Percentiles rank a stretch among this genome's conserved stretches.
Evolutionary conservation across 148 eudicot species (phyloP).

Genomic region (Selenicereus undatus): DNA sequence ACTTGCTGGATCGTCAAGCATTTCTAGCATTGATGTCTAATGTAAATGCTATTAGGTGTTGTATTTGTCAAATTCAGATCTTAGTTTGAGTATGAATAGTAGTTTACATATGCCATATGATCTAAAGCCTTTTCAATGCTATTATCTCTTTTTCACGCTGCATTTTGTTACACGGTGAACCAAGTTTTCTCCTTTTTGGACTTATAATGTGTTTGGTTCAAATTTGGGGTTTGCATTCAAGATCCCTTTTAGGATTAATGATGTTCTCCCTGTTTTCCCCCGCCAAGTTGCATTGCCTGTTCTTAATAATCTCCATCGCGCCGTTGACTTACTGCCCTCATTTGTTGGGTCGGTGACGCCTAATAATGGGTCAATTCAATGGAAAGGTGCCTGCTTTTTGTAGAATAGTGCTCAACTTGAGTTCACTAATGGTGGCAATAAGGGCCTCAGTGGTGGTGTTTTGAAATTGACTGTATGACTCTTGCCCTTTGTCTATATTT

Average conservation of each 20-base stretch:
- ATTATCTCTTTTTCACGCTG: constrained; percentile 11
- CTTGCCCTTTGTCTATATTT: background rate
- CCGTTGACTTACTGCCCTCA: constrained; percentile 84
- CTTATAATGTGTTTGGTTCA: constrained; percentile 64
- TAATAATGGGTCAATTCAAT: constrained; percentile 41
- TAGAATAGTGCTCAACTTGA: constrained; percentile 65
- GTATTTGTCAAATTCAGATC: constrained; percentile 4
- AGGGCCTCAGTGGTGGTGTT: constrained; percentile 77
- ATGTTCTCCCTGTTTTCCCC: constrained; percentile 83
- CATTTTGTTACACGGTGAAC: constrained; percentile 54
- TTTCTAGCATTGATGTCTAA: background rate
- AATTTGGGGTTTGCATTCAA: constrained; percentile 52
- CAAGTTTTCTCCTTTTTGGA: constrained; percentile 91
- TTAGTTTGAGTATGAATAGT: background rate
- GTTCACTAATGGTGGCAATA: constrained; percentile 40
- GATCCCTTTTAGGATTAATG: constrained; percentile 67
- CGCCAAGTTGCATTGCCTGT: constrained; percentile 92
- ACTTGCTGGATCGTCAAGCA: too few species aligned
- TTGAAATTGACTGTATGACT: constrained; percentile 59
- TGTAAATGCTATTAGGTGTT: background rate
- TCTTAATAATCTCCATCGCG: constrained; percentile 68
- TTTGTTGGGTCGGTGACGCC: constrained; percentile 76
- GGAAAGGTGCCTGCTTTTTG: constrained; percentile 90
- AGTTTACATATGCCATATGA: background rate
- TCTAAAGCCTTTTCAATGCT: constrained; percentile 9